These are phyloP conservation scores for Naganishia sp. DNA, from an alignment of 1,284 basidiomycete genomes.

Conservation along the genomic window DNA sequence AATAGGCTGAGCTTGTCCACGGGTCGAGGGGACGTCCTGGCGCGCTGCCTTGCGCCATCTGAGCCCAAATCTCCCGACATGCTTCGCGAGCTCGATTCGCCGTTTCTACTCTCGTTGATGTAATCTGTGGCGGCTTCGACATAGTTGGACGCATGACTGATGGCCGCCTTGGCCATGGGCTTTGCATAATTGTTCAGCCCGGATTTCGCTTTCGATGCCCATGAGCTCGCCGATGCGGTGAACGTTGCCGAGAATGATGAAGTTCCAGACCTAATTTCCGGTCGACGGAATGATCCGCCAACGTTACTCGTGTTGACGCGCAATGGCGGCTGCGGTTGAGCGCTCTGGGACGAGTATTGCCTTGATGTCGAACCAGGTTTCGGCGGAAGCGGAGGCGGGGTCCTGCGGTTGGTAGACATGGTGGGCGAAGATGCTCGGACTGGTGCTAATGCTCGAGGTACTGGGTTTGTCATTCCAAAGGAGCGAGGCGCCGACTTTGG, in stretches of 20 bases:
- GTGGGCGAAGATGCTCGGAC: slow-evolving; percentile 23
- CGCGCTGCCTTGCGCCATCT: background rate
- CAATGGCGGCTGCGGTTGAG: background rate
- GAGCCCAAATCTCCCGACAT: background rate
- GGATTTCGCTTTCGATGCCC: slow-evolving; percentile 53
- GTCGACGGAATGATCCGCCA: background rate
- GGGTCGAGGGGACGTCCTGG: slow-evolving; percentile 1
- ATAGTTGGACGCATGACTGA: slow-evolving; percentile 4
- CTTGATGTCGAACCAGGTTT: background rate
- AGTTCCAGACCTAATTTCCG: background rate
- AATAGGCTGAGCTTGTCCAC: slow-evolving; percentile 42
- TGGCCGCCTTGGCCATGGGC: slow-evolving; percentile 17
- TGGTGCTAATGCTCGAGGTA: slow-evolving; percentile 14
- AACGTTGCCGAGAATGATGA: slow-evolving; percentile 27
- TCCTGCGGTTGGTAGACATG: slow-evolving; percentile 19
- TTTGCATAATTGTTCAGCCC: slow-evolving; percentile 25
- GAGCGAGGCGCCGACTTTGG: background rate
- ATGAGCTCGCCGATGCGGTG: slow-evolving; percentile 26
- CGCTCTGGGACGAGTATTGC: slow-evolving; percentile 1
- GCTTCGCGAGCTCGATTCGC: slow-evolving; percentile 3
- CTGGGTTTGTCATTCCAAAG: slow-evolving; percentile 4
- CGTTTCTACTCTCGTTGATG: background rate
- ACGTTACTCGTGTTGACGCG: background rate
- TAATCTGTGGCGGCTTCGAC: slow-evolving; percentile 17
- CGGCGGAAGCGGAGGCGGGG: slow-evolving; percentile 16